Conservation (phyloP, 2,329 filamentous ascomycete genomes). For the Ophiostoma triangulosporum region DNA sequence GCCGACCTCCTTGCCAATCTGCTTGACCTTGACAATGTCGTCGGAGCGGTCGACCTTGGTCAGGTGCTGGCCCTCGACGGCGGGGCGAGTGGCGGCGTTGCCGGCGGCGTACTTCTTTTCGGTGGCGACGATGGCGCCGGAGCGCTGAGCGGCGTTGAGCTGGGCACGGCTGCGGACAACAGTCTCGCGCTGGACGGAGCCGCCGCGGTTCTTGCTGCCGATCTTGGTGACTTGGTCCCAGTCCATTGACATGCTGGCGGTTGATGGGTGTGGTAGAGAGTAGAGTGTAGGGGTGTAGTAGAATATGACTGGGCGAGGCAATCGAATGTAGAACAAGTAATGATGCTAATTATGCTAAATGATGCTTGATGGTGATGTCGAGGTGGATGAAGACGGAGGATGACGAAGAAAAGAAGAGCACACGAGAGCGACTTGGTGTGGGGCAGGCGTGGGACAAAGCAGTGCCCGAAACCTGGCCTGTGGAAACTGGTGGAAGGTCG, state of each 20-base stretch:
- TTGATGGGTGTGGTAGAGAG: not conserved
- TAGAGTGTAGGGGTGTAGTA: not conserved
- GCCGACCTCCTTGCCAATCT: constrained; percentile 67
- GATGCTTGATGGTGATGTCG: not conserved
- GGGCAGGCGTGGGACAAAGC: not conserved
- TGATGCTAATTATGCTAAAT: too few relatives aligned
- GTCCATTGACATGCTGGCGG: constrained; percentile 54
- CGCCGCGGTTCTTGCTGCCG: constrained; percentile 67
- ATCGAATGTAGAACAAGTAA: not conserved
- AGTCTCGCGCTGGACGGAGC: constrained; percentile 59
- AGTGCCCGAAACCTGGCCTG: not conserved
- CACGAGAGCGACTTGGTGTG: not conserved
- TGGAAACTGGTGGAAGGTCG: constrained; percentile 11
- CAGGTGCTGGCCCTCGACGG: constrained; percentile 77
- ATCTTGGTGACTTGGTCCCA: constrained; percentile 91
- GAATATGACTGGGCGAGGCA: not conserved
- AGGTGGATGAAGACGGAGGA: not conserved
- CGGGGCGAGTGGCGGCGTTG: constrained; percentile 49
- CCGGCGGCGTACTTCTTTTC: constrained; percentile 81
- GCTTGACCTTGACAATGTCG: constrained; percentile 96
- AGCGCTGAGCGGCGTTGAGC: constrained; percentile 79
- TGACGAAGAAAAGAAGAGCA: not conserved
- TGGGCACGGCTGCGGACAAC: constrained; percentile 73
- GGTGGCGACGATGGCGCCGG: constrained; percentile 61
- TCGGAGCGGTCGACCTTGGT: constrained; percentile 96